Conservation (phyloP, 2,329 filamentous ascomycete species). For the Elsinoe necatrix region DNA sequence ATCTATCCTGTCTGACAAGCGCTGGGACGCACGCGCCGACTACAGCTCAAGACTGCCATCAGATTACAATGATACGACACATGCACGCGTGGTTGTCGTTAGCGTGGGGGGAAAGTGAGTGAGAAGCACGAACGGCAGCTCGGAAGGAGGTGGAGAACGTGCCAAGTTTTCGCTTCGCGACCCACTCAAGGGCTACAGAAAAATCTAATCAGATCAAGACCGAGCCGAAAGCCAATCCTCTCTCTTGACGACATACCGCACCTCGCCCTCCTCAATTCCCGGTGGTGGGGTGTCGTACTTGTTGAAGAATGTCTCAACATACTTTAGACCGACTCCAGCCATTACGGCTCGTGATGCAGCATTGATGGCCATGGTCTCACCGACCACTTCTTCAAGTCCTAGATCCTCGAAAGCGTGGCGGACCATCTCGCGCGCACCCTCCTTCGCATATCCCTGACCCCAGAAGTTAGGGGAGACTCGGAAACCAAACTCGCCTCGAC, state of each 20-base stretch:
- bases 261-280: slow-evolving; percentile 16
- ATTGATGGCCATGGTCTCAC: slow-evolving; percentile 29
- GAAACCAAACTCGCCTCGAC: slow-evolving; percentile 25
- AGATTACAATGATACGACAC: too few relatives aligned
- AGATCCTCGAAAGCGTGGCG: slow-evolving; percentile 27
- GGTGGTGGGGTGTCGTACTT: slow-evolving; percentile 15
- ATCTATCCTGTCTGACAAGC: too few relatives aligned
- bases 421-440: slow-evolving; percentile 26
- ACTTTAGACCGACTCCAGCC: slow-evolving; percentile 14
- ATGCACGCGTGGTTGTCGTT: too few relatives aligned
- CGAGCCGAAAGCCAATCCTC: slow-evolving; percentile 3
- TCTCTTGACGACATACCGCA: slow-evolving; percentile 7
- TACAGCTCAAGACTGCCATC: too few relatives aligned
- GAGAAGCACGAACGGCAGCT: too few relatives aligned
- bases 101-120: too few relatives aligned
- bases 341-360: slow-evolving; percentile 23
- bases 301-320: slow-evolving; percentile 16
- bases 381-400: slow-evolving; percentile 22
- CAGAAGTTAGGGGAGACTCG: slow-evolving; percentile 27
- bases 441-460: slow-evolving; percentile 28
- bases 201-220: not conserved
- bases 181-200: too few relatives aligned
- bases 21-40: too few relatives aligned
- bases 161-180: too few relatives aligned
- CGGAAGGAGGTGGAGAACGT: too few relatives aligned